These are phyloP conservation scores for Nyssa sinensis DNA, from an alignment of 148 eudicot species.

Conservation along the genomic window DNA sequence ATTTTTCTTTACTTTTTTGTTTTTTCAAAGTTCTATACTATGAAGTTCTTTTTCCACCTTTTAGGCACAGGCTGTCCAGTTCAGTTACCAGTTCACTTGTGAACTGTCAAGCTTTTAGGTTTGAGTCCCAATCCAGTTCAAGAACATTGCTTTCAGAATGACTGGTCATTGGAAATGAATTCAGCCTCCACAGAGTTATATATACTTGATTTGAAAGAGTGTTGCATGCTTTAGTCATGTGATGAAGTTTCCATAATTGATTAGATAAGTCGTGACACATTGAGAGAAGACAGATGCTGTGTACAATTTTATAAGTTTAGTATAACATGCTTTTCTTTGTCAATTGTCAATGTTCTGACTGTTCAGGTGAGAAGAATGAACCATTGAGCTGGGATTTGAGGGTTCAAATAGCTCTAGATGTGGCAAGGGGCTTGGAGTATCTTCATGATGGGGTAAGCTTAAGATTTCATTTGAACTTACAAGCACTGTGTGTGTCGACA, in stretches of 20 bases:
- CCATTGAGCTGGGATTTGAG: slow-evolving; percentile 75
- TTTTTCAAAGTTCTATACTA: neutral
- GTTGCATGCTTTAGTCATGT: neutral
- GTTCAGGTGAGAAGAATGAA: slow-evolving; percentile 63
- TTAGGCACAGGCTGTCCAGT: neutral
- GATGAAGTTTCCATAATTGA: neutral
- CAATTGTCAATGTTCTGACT: slow-evolving; percentile 5
- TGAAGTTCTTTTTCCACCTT: neutral
- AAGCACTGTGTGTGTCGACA: neutral
- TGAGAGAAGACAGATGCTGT: slow-evolving; percentile 6
- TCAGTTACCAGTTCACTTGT: neutral
- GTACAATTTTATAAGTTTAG: neutral
- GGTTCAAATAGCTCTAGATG: slow-evolving; percentile 84
- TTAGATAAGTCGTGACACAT: neutral
- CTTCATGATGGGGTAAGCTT: slow-evolving; percentile 90
- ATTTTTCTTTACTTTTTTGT: neutral
- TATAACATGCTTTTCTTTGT: neutral
- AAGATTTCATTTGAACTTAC: neutral
- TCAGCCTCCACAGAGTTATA: neutral
- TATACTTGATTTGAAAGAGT: neutral
- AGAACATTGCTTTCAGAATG: neutral
- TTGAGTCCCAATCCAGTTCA: neutral
- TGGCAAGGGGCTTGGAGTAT: slow-evolving; percentile 91
- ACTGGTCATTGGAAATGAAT: neutral
- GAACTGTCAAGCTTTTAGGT: neutral